Percentiles rank a stretch among this genome's conserved stretches.
These are phyloP conservation scores for Pistacia vera DNA, from an alignment of 345 rosid species.

Conservation along the genomic window DNA sequence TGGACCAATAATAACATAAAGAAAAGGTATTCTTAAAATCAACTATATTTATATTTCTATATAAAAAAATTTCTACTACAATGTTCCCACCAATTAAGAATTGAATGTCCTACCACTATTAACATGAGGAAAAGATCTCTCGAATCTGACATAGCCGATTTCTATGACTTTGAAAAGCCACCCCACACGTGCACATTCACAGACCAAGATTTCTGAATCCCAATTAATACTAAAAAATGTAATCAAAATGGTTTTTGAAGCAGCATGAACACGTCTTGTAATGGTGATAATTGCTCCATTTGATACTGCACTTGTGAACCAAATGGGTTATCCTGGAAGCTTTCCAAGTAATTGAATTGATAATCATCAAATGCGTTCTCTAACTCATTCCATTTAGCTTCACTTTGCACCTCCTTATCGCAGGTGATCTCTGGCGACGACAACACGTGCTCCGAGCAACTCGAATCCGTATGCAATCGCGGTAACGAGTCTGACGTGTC, in stretches of 20 bases:
- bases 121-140: not conserved
- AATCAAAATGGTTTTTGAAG: conserved; percentile 29
- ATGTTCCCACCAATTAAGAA: conserved; percentile 15
- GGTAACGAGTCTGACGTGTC: conserved; percentile 65
- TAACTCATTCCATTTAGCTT: conserved; percentile 40
- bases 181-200: not conserved
- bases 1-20: no score
- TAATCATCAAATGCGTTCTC: conserved; percentile 36
- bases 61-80: conserved; percentile 6
- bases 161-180: not conserved
- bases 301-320: conserved; percentile 44
- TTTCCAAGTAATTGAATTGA: conserved; percentile 37
- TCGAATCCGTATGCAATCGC: conserved; percentile 59
- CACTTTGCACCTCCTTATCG: conserved; percentile 65
- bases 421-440: conserved; percentile 58
- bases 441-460: conserved; percentile 67
- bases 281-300: conserved; percentile 38
- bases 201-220: no score
- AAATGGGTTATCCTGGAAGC: conserved; percentile 55
- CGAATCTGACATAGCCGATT: not conserved
- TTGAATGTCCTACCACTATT: conserved; percentile 15
- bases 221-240: no score
- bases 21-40: no score
- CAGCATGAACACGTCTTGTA: conserved; percentile 38
- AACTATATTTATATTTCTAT: no score